Percentiles rank a stretch among this genome's conserved stretches.
phyloP scores from a whole-genome alignment of 345 rosid species.

The Bretschneidera sinensis region DNA sequence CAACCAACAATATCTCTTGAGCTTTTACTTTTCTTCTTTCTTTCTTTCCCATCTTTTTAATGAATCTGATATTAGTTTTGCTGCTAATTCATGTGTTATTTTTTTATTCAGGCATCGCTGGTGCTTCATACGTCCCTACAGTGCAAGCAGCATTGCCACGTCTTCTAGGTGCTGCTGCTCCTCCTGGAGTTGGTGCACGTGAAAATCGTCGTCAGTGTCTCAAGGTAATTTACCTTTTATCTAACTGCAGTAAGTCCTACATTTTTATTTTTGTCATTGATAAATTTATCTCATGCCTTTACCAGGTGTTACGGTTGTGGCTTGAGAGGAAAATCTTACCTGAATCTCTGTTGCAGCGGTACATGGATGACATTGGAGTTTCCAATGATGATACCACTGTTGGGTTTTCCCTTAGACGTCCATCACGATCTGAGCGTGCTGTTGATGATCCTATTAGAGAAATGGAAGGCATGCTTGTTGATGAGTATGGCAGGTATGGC shows the following conservation, averaged over 20 bases:
- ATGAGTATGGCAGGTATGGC: slow-evolving; percentile 99
- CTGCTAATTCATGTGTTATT: background rate
- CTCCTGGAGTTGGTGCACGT: slow-evolving; percentile 76
- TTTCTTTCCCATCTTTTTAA: background rate
- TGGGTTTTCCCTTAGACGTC: slow-evolving; percentile 67
- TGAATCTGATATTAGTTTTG: too few species aligned
- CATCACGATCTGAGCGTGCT: slow-evolving; percentile 89
- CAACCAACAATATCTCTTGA: background rate
- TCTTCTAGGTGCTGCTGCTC: slow-evolving; percentile 91
- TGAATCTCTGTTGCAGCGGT: slow-evolving; percentile 61
- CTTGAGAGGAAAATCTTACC: slow-evolving; percentile 89
- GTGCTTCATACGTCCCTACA: slow-evolving; percentile 76
- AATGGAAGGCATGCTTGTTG: slow-evolving; percentile 99
- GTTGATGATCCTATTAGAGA: slow-evolving; percentile 92
- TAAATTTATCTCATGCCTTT: slow-evolving; percentile 21
- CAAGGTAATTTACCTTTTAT: slow-evolving; percentile 46
- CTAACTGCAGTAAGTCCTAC: slow-evolving; percentile 1
- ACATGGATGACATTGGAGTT: slow-evolving; percentile 77
- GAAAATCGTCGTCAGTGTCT: slow-evolving; percentile 97
- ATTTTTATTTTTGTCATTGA: slow-evolving; percentile 14
- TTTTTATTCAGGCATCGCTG: slow-evolving; percentile 58
- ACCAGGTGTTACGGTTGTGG: slow-evolving; percentile 86
- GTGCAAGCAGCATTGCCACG: slow-evolving; percentile 93
- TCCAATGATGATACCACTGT: slow-evolving; percentile 61
- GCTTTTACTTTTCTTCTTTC: background rate